Base-by-base conservation (phyloP, 2,329 filamentous ascomycete species). In the Ophiostoma pallidulum region DNA sequence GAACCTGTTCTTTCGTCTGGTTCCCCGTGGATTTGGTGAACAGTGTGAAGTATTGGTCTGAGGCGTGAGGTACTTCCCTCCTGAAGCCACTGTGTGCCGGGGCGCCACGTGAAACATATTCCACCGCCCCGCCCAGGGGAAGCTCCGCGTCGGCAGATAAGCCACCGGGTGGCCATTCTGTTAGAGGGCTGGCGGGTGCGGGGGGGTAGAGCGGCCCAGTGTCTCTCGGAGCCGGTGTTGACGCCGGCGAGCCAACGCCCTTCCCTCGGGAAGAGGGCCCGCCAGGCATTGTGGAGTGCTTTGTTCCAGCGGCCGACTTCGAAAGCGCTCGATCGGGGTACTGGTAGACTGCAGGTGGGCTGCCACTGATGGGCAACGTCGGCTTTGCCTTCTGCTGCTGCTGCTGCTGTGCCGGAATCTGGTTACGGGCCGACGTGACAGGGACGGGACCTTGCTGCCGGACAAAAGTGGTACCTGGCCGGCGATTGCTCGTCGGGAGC, bases 61-160 rank as follows among this genome's bases (percentile, higher is more conserved):
- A 66, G 2, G 69, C 69, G 53, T 82, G 75, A 8, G 77, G 71
- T 35, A 82, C 70, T 4, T 68, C 58, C 33, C 68, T 66, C 56
- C 70, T 73, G 58, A 75, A 69, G 18, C 79, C 79, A 48, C 68
- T 74, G 60, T 77, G 74, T 2, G 68, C 66, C 4, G 78, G 75
- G 2, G 73, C 77, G 6, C 79, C 79, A 8, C 70, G 66, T n/a
- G 70, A 69, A 52, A 82, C 75, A 49, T 80, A 66, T 41, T 77
- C 71, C 63, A 73, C 71, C 9, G 78, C 79, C 41, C 72, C 70
- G 37, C 67, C 69, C 14, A 74, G 70, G 1, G 71, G 64, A 8
- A 82, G 66, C 51, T 75, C 71, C 32, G 75, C 72, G 20, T 69
- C 60, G 37, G 59, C 64, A 10, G 67, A 64, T 41, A 78, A 61